These are phyloP conservation scores for Annulohypoxylon bovei DNA, from an alignment of 495 filamentous ascomycete species.

Conservation along the genomic window DNA sequence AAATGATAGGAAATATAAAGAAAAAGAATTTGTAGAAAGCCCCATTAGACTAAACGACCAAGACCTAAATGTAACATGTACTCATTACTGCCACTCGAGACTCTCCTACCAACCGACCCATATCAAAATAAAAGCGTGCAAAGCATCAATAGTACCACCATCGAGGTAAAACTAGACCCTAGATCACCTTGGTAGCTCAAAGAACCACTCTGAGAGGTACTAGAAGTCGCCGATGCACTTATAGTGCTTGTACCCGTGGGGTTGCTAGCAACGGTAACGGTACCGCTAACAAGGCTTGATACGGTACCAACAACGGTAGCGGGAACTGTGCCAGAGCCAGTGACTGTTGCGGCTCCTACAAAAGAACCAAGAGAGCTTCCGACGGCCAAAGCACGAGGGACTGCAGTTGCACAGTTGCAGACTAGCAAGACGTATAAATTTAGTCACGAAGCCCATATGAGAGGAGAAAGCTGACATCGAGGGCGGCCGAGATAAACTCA, in stretches of 20 bases:
- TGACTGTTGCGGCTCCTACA: neutral
- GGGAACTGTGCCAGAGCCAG: neutral
- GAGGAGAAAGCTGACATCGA: neutral
- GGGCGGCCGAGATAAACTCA: constrained; percentile 7
- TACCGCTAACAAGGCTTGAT: neutral
- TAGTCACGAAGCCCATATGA: neutral
- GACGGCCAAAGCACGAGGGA: neutral
- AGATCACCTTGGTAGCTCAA: neutral
- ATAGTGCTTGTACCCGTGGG: neutral
- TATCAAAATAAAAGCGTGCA: neutral
- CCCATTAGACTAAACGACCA: no score
- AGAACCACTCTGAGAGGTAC: neutral
- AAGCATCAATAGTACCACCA: neutral
- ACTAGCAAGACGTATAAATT: constrained; percentile 2
- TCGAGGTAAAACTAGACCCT: neutral
- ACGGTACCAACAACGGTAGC: neutral
- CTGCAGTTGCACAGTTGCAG: constrained; percentile 16
- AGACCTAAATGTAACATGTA: no score
- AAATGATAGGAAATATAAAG: no score
- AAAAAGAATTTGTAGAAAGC: no score
- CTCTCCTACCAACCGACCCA: neutral
- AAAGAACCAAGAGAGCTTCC: constrained; percentile 2
- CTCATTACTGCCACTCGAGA: neutral
- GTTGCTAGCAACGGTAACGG: neutral
- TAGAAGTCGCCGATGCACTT: neutral